Percentiles rank a stretch among this genome's conserved stretches.
Evolutionary conservation across 1,284 basidiomycete genomes (phyloP).

Genomic region (Boletellus deceptivus): DNA sequence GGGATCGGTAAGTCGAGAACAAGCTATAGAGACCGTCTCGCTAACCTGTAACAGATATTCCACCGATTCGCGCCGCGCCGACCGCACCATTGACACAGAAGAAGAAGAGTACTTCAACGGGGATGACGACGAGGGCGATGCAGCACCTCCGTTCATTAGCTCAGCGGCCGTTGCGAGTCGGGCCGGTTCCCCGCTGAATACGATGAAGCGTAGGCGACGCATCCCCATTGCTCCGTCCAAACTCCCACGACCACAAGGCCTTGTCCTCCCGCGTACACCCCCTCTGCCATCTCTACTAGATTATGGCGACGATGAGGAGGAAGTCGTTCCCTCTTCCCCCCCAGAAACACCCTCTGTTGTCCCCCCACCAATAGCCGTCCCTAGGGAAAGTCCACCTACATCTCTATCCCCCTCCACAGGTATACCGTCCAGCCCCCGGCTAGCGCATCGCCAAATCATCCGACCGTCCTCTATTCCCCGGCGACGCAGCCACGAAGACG

Average conservation of each 20-base stretch:
- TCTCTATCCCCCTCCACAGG: conserved; percentile 29
- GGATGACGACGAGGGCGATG: conserved; percentile 54
- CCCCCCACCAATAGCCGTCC: conserved; percentile 8
- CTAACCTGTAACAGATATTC: conserved; percentile 34
- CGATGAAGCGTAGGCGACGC: conserved; percentile 61
- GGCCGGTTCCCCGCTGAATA: conserved; percentile 36
- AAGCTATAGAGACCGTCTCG: background rate
- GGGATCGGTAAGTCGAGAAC: conserved; percentile 21
- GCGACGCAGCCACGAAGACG: conserved; percentile 41
- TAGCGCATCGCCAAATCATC: conserved; percentile 42
- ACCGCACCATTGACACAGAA: conserved; percentile 59
- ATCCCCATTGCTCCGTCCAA: conserved; percentile 38
- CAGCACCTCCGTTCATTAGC: conserved; percentile 35
- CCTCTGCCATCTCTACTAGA: conserved; percentile 63
- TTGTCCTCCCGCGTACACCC: conserved; percentile 43
- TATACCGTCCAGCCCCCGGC: conserved; percentile 38
- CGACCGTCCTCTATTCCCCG: conserved; percentile 39
- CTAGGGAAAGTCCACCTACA: conserved; percentile 13
- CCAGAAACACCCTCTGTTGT: conserved; percentile 14
- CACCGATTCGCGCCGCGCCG: conserved; percentile 43
- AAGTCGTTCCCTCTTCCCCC: conserved; percentile 19
- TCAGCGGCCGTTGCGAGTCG: conserved; percentile 36
- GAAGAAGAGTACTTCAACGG: conserved; percentile 93
- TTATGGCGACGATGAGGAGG: conserved; percentile 58
- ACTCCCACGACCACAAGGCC: conserved; percentile 39